Evolutionary conservation across 1,139 yeast species (phyloP).

Genomic region (Taiozyma sp.): DNA sequence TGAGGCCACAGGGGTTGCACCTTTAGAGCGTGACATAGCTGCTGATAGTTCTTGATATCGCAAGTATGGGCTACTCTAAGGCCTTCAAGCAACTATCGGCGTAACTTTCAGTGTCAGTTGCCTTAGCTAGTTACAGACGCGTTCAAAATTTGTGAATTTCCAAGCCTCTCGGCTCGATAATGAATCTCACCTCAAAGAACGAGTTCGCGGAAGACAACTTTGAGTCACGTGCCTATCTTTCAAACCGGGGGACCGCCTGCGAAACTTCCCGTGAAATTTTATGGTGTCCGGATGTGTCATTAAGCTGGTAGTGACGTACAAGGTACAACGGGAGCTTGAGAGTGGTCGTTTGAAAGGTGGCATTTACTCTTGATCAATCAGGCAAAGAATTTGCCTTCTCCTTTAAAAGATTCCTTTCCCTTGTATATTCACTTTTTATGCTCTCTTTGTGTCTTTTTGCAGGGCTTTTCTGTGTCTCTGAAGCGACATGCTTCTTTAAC

Average conservation of each 20-base stretch:
- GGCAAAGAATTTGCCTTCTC: too few relatives aligned
- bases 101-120: neutral
- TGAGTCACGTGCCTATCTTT: neutral
- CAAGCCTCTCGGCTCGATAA: neutral
- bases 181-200: neutral
- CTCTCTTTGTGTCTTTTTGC: too few relatives aligned
- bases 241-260: neutral
- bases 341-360: neutral
- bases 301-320: neutral
- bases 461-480: neutral
- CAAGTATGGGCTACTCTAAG: neutral
- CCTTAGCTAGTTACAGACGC: neutral
- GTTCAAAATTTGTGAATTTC: neutral
- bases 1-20: conserved; percentile 15
- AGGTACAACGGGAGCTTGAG: neutral
- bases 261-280: neutral
- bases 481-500: neutral
- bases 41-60: neutral
- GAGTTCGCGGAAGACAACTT: neutral
- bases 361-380: neutral
- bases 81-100: too few relatives aligned
- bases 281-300: neutral
- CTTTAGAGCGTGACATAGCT: conserved; percentile 18
- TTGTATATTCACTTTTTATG: too few relatives aligned
- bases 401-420: too few relatives aligned